phyloP scores from a whole-genome alignment of 1,284 basidiomycete species.

The Ganoderma boninense region DNA sequence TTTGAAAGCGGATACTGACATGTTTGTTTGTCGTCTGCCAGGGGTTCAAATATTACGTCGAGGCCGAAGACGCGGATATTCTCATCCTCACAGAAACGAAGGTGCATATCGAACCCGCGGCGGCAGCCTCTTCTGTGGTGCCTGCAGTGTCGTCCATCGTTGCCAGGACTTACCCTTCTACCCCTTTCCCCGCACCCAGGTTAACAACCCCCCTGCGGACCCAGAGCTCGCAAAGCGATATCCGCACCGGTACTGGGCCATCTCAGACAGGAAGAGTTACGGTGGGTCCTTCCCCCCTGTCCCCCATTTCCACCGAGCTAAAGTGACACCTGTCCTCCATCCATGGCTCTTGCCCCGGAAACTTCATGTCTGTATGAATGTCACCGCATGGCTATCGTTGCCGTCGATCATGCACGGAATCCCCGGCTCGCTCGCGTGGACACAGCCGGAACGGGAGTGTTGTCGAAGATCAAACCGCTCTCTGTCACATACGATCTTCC shows the following conservation, averaged over 20 bases:
- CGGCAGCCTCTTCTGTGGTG: not conserved
- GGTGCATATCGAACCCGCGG: constrained; percentile 44
- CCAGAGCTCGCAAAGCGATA: constrained; percentile 63
- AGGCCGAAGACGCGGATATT: constrained; percentile 85
- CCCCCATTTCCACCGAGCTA: not conserved
- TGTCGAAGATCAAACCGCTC: constrained; percentile 81
- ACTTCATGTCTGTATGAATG: not conserved
- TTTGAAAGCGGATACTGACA: not conserved
- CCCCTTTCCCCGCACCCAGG: constrained; percentile 47
- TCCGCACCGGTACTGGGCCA: constrained; percentile 80
- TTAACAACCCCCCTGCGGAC: constrained; percentile 71
- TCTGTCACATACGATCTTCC: constrained; percentile 75
- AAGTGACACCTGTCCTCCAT: not conserved
- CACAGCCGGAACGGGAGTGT: constrained; percentile 81
- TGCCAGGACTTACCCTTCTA: not conserved
- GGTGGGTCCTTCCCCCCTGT: constrained; percentile 50
- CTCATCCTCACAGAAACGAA: constrained; percentile 87
- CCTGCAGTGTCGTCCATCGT: not conserved
- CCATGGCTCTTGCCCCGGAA: too few species aligned
- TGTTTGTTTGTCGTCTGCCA: constrained; percentile 40
- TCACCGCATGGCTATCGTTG: not conserved
- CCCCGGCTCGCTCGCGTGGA: not conserved
- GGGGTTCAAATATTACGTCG: constrained; percentile 83
- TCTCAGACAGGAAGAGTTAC: constrained; percentile 79
- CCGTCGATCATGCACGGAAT: not conserved